A percentile compares a stretch with the other conserved stretches of the same genome.
These are phyloP conservation scores for Claviceps humidiphila DNA, from an alignment of 2,329 filamentous ascomycete species.

Conservation along the genomic window DNA sequence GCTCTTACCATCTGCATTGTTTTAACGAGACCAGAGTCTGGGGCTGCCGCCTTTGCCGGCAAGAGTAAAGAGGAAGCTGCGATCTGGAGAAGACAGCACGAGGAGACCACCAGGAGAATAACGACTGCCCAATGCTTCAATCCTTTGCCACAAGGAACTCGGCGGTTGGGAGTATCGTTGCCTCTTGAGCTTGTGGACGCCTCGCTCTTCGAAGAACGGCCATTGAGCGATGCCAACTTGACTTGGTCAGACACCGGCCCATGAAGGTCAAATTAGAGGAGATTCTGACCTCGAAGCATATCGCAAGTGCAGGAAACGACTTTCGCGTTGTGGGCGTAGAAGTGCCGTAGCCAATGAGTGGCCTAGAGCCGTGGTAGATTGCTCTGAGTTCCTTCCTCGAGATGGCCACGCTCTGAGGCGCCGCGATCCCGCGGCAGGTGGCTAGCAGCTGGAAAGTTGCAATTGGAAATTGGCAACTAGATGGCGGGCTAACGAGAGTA, in stretches of 20 bases:
- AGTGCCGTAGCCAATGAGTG: background rate
- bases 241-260: background rate
- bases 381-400: background rate
- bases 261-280: background rate
- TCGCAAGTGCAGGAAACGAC: background rate
- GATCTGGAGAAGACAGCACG: background rate
- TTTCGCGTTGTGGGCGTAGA: background rate
- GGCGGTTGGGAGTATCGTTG: background rate
- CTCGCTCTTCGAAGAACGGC: background rate
- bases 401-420: too few relatives aligned
- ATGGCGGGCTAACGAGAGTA: background rate
- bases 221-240: background rate
- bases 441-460: background rate
- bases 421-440: background rate
- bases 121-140: background rate
- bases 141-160: background rate
- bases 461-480: background rate
- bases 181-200: background rate
- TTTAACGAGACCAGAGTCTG: background rate
- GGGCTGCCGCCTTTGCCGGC: background rate
- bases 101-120: background rate
- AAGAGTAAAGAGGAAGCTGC: slow-evolving; percentile 2
- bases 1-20: slow-evolving; percentile 6
- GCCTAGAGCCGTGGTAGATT: background rate
- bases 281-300: background rate